These are phyloP conservation scores for Bipolaris victoriae DNA, from an alignment of 2,329 filamentous ascomycete species.

Conservation along the genomic window DNA sequence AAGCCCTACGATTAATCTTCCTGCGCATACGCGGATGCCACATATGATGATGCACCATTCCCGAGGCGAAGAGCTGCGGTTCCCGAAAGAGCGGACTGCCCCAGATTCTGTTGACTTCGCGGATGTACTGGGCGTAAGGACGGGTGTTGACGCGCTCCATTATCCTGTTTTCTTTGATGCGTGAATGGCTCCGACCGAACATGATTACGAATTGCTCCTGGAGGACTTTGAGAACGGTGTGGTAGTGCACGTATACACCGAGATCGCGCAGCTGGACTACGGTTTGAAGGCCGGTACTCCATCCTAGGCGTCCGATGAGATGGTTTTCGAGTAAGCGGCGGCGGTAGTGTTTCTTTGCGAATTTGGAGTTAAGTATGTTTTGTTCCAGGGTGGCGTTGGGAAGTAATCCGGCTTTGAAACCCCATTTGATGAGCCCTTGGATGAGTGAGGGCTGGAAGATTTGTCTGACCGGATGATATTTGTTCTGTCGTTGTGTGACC, in stretches of 20 bases:
- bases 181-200: slow-evolving; percentile 35
- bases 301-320: slow-evolving; percentile 28
- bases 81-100: slow-evolving; percentile 33
- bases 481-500: slow-evolving; percentile 12
- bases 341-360: slow-evolving; percentile 37
- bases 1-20: slow-evolving; percentile 5
- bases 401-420: slow-evolving; percentile 39
- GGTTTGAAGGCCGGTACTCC: slow-evolving; percentile 38
- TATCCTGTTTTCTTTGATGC: slow-evolving; percentile 30
- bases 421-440: slow-evolving; percentile 45
- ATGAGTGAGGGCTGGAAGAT: slow-evolving; percentile 35
- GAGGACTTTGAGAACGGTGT: slow-evolving; percentile 37
- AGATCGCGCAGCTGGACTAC: slow-evolving; percentile 39
- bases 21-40: slow-evolving; percentile 29
- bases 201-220: slow-evolving; percentile 38
- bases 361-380: slow-evolving; percentile 21
- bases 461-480: slow-evolving; percentile 34
- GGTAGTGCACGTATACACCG: slow-evolving; percentile 32
- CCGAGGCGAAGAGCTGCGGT: slow-evolving; percentile 21
- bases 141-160: slow-evolving; percentile 32
- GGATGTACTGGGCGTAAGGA: slow-evolving; percentile 32
- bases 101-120: slow-evolving; percentile 40
- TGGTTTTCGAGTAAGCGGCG: slow-evolving; percentile 22
- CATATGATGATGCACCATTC: slow-evolving; percentile 12
- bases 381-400: slow-evolving; percentile 34